Base-by-base conservation (phyloP, 176 grass and related monocot species). In the Zoysia pacifica region DNA sequence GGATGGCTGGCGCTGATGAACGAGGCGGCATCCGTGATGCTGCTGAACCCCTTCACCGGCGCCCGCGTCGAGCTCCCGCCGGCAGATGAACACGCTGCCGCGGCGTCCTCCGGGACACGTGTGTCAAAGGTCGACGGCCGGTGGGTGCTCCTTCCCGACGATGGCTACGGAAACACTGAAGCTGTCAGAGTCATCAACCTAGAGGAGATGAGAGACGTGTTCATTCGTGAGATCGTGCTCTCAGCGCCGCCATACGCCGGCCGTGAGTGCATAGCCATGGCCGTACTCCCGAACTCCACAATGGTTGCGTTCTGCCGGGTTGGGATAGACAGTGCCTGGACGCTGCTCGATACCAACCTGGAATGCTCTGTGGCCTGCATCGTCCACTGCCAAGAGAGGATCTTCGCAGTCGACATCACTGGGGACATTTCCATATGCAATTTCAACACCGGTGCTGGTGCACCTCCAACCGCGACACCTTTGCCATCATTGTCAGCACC, bases 11-110 rank as follows among this genome's bases (percentile, higher is more conserved):
- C 59, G 8, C 75, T 79, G 7, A 42, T 65, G 5, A 74, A 85
- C 75, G 66, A 71, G 55, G 74, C 75, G 9, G 75, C 38, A 9
- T 52, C 46, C 18, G 66, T 79, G n/a, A 52, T 56, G 9, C 83
- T 85, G 15, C 66, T 85, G 5, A 79, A 85, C 40, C 82, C 75
- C 13, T 70, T 85, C 45, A 85, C 75, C n/a, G 67, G 75, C 37
- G 16, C 5, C 66, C 39, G 37, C 5, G 36, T 72, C 37, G 54
- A 35, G 46, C 74, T 85, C 55, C 82, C 82, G 11, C 44, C 44
- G 54, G 82, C 67, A 4, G 56, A 59, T 74, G 54, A 78, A 36
- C 48, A 2, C 69, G 14, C 74, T 61, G 70, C 51, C 40, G 49
- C n/a, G 50, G 40, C 70, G 18, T 74, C 81, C 2, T 56, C 61